phyloP scores from a whole-genome alignment of 805 yeast species.

The Lipomyces yamanashiensis region DNA sequence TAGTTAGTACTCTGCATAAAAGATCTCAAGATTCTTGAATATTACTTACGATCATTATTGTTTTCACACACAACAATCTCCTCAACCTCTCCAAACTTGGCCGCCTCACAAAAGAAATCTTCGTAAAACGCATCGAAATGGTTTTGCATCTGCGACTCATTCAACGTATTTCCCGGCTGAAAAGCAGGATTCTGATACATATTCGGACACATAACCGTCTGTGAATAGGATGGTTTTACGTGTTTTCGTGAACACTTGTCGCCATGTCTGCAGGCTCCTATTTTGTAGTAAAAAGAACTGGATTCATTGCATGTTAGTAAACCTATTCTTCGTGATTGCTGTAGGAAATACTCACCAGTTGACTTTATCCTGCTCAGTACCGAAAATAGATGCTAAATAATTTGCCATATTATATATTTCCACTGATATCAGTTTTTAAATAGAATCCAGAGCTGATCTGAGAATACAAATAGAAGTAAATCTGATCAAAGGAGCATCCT shows the following conservation, averaged over 20 bases:
- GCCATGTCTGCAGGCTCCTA: constrained; percentile 95
- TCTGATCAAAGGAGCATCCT: neutral
- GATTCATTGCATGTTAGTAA: constrained; percentile 7
- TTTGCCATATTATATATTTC: constrained; percentile 40
- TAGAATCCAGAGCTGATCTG: too few species aligned
- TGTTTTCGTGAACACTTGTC: constrained; percentile 78
- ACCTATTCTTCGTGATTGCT: neutral
- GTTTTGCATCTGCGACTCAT: constrained; percentile 49
- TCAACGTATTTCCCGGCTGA: constrained; percentile 37
- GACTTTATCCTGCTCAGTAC: constrained; percentile 48
- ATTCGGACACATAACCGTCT: constrained; percentile 67
- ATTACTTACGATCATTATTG: constrained; percentile 59
- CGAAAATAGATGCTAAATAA: constrained; percentile 46
- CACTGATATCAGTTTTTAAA: too few species aligned
- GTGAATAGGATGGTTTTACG: constrained; percentile 65
- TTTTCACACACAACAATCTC: constrained; percentile 81
- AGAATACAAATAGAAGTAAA: too few species aligned
- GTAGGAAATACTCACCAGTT: constrained; percentile 42
- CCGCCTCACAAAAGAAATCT: constrained; percentile 70
- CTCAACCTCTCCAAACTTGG: constrained; percentile 57
- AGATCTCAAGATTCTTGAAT: neutral
- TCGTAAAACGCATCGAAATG: constrained; percentile 67
- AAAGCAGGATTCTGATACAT: constrained; percentile 65
- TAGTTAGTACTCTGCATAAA: constrained; percentile 6
- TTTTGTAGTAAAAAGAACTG: constrained; percentile 67